Conservation (phyloP, 2,329 filamentous ascomycete genomes). For the Zymoseptoria ardabiliae region DNA sequence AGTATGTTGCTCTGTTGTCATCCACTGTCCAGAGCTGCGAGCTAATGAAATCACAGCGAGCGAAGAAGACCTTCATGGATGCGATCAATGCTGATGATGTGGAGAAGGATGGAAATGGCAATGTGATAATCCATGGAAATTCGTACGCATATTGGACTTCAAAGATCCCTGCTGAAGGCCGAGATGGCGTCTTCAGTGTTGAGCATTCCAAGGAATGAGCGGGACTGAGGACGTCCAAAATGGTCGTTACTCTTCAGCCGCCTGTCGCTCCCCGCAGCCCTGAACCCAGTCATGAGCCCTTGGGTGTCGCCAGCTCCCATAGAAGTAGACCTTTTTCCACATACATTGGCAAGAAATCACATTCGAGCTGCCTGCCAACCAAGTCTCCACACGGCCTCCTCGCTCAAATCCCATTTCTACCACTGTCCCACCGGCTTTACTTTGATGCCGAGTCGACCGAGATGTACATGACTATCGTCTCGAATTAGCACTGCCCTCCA, state of each 20-base stretch:
- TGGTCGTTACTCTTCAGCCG: background rate
- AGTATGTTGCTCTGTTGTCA: constrained; percentile 22
- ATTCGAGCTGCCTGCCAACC: background rate
- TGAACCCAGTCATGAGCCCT: background rate
- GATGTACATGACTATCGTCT: constrained; percentile 58
- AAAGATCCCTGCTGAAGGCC: constrained; percentile 32
- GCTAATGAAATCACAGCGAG: constrained; percentile 34
- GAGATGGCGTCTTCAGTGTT: constrained; percentile 18
- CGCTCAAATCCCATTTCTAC: background rate
- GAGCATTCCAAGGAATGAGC: constrained; percentile 11
- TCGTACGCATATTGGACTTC: constrained; percentile 59
- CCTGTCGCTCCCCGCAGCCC: background rate
- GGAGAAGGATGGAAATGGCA: constrained; percentile 53
- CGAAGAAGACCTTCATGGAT: constrained; percentile 47
- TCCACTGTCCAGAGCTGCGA: background rate
- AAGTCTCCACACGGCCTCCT: background rate
- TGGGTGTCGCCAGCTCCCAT: background rate
- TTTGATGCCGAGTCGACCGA: constrained; percentile 45
- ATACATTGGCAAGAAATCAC: background rate
- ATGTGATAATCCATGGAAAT: constrained; percentile 57
- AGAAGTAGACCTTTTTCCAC: background rate
- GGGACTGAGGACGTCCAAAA: background rate
- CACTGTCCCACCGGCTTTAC: constrained; percentile 31
- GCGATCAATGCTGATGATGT: constrained; percentile 48
- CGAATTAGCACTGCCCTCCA: constrained; percentile 6